Evolutionary conservation across 2,329 filamentous ascomycete genomes (phyloP), one percentile per base, ranked within the genome.

Genomic region (Seiridium unicorne): DNA sequence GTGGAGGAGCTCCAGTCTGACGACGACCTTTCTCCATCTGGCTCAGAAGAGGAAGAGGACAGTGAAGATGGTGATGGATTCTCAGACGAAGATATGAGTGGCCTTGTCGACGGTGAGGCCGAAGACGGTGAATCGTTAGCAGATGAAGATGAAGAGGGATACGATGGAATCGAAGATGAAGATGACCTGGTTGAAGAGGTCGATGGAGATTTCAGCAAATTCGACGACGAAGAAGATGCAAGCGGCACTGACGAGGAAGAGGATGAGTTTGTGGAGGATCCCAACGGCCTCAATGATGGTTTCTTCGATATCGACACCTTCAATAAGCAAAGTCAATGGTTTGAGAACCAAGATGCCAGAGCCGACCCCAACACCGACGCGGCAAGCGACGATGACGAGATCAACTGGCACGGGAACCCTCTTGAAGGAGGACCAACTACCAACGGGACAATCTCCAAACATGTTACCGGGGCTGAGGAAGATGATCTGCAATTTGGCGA

Each of bases 221-320:
- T 49, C 44, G 55, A 58, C 44, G 55, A 58, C 7, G 44, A 58
- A 34, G 55, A 53, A 53, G 49, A 35, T 18, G 49, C 4, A 3
- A 73, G 76, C 1, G 75, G 75, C 3, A 72, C 76, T 0, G 74
- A 79, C 3, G 76, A 74, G 0, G 77, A 79, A 1, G 77, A 78
- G 1, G 73, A 76, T 54, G 83, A 84, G 44, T 89, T 89, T 61
- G 78, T 87, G 7, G 81, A 88, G 66, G 93, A 98, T 69, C 87
- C 88, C 3, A 83, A 95, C 70, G 92, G 93, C 5, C 85, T 99
- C 38, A 98, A 99, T 70, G 95, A 99, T 71, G 94, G 93, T 4
- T 99, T 99, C 79, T 99, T 99, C 78, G 96, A 92, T 13, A 94
- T 99, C 68, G 93, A 98, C 69, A 88, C 96, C 61, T 99, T 99